phyloP scores from a whole-genome alignment of 345 rosid genomes.

The Boechera divaricarpa region DNA sequence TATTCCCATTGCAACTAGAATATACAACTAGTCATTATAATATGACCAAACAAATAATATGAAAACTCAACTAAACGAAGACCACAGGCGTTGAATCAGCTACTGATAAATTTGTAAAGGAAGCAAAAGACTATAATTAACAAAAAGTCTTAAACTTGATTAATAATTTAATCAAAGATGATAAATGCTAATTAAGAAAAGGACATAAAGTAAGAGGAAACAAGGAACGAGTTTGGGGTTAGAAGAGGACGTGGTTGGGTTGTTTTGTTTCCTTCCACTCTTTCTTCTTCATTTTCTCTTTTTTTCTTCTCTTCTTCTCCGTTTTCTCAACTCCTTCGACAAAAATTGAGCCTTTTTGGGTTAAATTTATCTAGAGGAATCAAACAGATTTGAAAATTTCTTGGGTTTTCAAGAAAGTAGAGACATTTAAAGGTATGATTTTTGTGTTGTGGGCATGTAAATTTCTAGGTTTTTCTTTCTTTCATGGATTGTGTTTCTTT shows the following conservation, averaged over 20 bases:
- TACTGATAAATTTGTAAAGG: slow-evolving; percentile 25
- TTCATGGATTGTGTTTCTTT: not conserved
- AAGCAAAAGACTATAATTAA: slow-evolving; percentile 38
- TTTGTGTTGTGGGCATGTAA: not conserved
- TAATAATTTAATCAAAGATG: slow-evolving; percentile 18
- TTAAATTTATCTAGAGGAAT: slow-evolving; percentile 6
- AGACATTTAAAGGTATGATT: slow-evolving; percentile 38
- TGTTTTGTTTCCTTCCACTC: slow-evolving; percentile 45
- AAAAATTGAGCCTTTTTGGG: not conserved
- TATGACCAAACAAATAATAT: slow-evolving; percentile 9
- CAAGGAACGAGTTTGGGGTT: slow-evolving; percentile 33
- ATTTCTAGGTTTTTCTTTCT: slow-evolving; percentile 25
- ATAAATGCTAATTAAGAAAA: slow-evolving; percentile 40
- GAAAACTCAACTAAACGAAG: slow-evolving; percentile 29
- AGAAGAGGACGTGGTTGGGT: slow-evolving; percentile 47
- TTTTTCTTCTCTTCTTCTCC: slow-evolving; percentile 12
- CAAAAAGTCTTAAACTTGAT: slow-evolving; percentile 39
- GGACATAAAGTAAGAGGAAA: slow-evolving; percentile 34
- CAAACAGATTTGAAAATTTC: not conserved
- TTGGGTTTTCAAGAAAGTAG: slow-evolving; percentile 15
- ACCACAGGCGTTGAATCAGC: slow-evolving; percentile 42
- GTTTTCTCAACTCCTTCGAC: slow-evolving; percentile 30
- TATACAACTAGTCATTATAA: slow-evolving; percentile 23
- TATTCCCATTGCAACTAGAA: slow-evolving; percentile 26
- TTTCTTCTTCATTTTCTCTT: slow-evolving; percentile 43